Evolutionary conservation across 2,329 filamentous ascomycete genomes (phyloP), one percentile per base, ranked within the genome.

Genomic region (Sclerotiophoma versabilis): DNA sequence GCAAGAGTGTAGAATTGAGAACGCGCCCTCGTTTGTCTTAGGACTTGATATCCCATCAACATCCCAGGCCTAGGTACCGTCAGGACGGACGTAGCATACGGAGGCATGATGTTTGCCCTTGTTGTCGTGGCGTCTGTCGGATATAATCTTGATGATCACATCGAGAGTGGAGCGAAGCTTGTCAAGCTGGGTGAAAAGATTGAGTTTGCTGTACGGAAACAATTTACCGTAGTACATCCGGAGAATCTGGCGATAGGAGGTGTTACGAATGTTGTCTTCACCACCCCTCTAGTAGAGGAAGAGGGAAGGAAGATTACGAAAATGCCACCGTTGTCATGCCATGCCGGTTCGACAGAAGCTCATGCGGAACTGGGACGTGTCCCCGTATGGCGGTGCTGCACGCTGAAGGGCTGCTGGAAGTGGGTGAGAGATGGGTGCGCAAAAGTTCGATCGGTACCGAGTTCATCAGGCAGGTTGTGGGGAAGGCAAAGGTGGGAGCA

Each of bases 321-420:
- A 77, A 80, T 55, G 72, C 79, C 0, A 76, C 79, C 11, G 74
- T 81, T 4, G 78, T 81, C 4, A 75, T 76, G 0, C 79, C 79
- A 0, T 78, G 79, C 0, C 62, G 79, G n/a, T 72, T 80, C 23
- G 79, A 81, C 56, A 62, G 78, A 15, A 79, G 78, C 52, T 79
- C 78, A 1, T 80, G 78, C 43, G 79, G 79, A 7, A 80, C 77
- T 0, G 79, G 79, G 1, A 80, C 75, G 0, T 77, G 69, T 54
- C 77, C 79, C 2, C 67, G 79, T 11, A 65, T 81, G 57, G 79
- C 79, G 0, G 69, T 80, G 1, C 49, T 81, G 19, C 75, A 81
- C 61, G 76, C 76, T 1, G 69, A 74, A 15, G 77, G 77, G 1
- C 58, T 74, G 36, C 58, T 81, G 3, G 52, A 67, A 1, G 71